Percentiles rank a stretch among this genome's conserved stretches.
phyloP scores from a whole-genome alignment of 2,329 filamentous ascomycete genomes.

The Emydomyces testavorans region DNA sequence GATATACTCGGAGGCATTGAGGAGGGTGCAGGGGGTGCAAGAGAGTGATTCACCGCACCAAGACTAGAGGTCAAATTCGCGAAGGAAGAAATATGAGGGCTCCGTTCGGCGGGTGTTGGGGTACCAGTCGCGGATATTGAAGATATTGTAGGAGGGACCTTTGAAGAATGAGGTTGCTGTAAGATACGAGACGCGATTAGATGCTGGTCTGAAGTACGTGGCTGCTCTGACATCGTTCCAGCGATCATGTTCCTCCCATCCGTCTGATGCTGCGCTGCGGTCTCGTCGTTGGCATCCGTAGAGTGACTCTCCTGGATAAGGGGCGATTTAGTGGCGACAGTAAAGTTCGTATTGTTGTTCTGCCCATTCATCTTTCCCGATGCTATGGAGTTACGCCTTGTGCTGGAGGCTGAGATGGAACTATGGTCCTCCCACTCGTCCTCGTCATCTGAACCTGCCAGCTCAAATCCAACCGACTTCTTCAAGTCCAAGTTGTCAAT shows the following conservation, averaged over 20 bases:
- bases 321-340: slow-evolving; percentile 14
- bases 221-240: not conserved
- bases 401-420: slow-evolving; percentile 39
- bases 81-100: slow-evolving; percentile 29
- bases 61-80: slow-evolving; percentile 28
- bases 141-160: slow-evolving; percentile 39
- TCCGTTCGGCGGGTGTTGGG: slow-evolving; percentile 26
- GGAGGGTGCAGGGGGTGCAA: slow-evolving; percentile 22
- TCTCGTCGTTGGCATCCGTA: slow-evolving; percentile 7
- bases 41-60: slow-evolving; percentile 24
- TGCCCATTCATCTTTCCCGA: slow-evolving; percentile 18
- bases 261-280: not conserved
- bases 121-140: slow-evolving; percentile 38
- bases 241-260: not conserved
- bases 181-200: slow-evolving; percentile 23
- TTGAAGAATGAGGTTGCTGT: slow-evolving; percentile 32
- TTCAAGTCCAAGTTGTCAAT: slow-evolving; percentile 23
- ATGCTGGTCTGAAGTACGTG: slow-evolving; percentile 4
- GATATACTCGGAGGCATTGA: slow-evolving; percentile 22
- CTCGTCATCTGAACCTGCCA: slow-evolving; percentile 35
- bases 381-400: slow-evolving; percentile 35
- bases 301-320: slow-evolving; percentile 14
- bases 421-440: slow-evolving; percentile 39
- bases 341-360: slow-evolving; percentile 3
- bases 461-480: slow-evolving; percentile 38